phyloP scores from a whole-genome alignment of 441 rosid genomes.

The Croton setiger region DNA sequence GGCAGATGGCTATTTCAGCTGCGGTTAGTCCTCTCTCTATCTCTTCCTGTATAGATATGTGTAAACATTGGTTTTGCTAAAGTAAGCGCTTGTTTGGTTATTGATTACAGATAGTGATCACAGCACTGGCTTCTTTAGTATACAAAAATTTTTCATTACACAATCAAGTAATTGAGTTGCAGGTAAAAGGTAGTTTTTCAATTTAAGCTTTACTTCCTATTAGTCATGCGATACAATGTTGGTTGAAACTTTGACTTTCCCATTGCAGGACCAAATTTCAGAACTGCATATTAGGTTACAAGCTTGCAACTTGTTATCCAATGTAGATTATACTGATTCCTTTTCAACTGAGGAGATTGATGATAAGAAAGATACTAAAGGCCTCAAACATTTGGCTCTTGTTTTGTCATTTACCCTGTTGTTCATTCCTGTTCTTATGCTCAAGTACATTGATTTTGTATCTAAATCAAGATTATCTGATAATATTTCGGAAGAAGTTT shows the following conservation, averaged over 20 bases:
- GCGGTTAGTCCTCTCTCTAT: conserved; percentile 29
- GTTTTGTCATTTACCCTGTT: conserved; percentile 40
- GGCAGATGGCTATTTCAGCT: conserved; percentile 36
- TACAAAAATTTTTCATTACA: conserved; percentile 53
- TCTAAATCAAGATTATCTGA: conserved; percentile 47
- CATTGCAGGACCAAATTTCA: conserved; percentile 44
- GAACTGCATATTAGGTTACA: conserved; percentile 32
- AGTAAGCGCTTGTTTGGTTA: conserved; percentile 5
- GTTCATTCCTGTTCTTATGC: conserved; percentile 40
- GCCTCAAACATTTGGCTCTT: conserved; percentile 48
- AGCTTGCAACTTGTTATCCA: conserved; percentile 40
- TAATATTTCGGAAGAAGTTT: conserved; percentile 43
- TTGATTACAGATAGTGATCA: conserved; percentile 44
- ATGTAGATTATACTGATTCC: conserved; percentile 24
- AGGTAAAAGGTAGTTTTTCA: conserved; percentile 29
- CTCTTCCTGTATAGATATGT: background rate
- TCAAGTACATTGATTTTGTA: conserved; percentile 47
- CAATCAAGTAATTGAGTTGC: conserved; percentile 45
- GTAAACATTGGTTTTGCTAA: background rate
- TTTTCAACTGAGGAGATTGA: conserved; percentile 23
- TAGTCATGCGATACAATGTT: background rate
- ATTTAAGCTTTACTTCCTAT: background rate
- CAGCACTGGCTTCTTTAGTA: conserved; percentile 44
- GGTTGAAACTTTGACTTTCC: conserved; percentile 8
- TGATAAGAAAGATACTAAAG: conserved; percentile 21